phyloP scores from a whole-genome alignment of 225 moss, liverwort and hornwort genomes.

The Polytrichum formosum region DNA sequence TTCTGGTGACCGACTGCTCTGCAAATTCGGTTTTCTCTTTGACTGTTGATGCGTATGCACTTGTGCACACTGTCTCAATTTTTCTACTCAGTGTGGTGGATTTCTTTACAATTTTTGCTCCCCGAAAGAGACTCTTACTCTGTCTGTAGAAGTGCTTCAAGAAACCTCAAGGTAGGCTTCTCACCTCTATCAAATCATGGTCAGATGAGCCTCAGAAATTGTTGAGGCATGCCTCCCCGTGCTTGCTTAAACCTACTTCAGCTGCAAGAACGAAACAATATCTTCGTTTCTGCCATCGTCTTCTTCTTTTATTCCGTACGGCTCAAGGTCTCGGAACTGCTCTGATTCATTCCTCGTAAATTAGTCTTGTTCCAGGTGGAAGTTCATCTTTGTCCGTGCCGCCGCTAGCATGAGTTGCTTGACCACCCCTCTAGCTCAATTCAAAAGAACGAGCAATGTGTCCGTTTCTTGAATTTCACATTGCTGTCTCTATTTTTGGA shows the following conservation, averaged over 20 bases:
- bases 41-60: too few relatives aligned
- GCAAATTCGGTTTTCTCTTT: too few relatives aligned
- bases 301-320: not conserved
- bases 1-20: too few relatives aligned
- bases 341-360: not conserved
- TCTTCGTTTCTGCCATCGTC: not conserved
- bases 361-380: not conserved
- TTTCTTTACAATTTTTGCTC: too few relatives aligned
- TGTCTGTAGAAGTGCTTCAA: too few relatives aligned
- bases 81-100: too few relatives aligned
- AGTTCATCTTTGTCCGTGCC: not conserved
- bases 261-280: not conserved
- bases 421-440: not conserved
- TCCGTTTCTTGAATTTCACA: not conserved
- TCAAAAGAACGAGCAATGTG: not conserved
- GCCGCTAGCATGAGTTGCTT: not conserved
- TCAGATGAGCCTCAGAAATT: too few relatives aligned
- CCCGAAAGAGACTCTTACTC: too few relatives aligned
- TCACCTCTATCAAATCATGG: too few relatives aligned
- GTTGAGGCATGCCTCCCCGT: not conserved
- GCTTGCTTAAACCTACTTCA: not conserved
- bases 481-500: not conserved
- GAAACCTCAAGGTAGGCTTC: too few relatives aligned
- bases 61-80: too few relatives aligned
- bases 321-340: not conserved